A percentile compares a stretch with the other conserved stretches of the same genome.
Conservation (phyloP, 305 asterid genomes). For the Rubia occidens region DNA sequence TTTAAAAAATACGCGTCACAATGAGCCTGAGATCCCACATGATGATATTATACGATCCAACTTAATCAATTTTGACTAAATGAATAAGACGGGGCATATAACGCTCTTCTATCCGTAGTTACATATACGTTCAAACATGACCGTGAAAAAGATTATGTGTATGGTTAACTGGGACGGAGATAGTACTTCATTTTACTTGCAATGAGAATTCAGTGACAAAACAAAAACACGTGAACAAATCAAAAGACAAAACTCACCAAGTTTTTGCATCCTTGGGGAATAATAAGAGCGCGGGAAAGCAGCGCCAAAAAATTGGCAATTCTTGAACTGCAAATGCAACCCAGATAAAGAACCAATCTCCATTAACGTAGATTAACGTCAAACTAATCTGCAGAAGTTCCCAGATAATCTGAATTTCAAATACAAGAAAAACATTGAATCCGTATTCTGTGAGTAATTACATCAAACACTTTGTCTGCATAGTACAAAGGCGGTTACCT, state of each 20-base stretch:
- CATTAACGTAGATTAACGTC: conserved; percentile 17
- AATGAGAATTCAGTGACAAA: background rate
- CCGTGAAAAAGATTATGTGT: too few relatives aligned
- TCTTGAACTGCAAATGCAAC: conserved; percentile 32
- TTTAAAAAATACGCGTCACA: too few relatives aligned
- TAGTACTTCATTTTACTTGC: background rate
- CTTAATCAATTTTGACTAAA: too few relatives aligned
- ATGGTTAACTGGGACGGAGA: too few relatives aligned
- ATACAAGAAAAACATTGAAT: background rate
- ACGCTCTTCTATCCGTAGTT: too few relatives aligned
- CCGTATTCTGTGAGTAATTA: conserved; percentile 3
- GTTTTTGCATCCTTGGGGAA: conserved; percentile 21
- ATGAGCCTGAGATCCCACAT: background rate
- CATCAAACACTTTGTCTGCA: conserved; percentile 5
- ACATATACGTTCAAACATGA: too few relatives aligned
- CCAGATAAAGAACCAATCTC: conserved; percentile 28
- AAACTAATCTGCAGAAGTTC: background rate
- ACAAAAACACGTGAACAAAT: background rate
- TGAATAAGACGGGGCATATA: too few relatives aligned
- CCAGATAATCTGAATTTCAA: background rate
- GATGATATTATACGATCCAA: too few relatives aligned
- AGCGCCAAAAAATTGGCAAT: conserved; percentile 41
- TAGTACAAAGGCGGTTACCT: background rate
- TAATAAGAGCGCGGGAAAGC: conserved; percentile 19
- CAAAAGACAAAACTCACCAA: conserved; percentile 28